Evolutionary conservation across 176 grass and related monocot genomes (phyloP), one percentile per base, ranked within the genome.

Genomic region (Ensete ventricosum): DNA sequence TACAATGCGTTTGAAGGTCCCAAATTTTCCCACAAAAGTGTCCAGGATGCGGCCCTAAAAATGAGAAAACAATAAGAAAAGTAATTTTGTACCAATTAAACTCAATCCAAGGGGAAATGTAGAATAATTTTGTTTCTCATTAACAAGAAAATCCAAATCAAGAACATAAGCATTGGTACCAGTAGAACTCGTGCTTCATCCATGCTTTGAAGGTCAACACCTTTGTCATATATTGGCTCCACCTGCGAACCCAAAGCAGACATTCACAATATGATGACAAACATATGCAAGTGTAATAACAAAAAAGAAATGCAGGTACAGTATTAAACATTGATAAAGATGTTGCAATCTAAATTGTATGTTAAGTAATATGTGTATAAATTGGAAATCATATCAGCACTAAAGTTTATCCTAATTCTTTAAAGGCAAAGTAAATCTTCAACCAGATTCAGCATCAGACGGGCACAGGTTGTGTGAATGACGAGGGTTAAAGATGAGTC

Each of bases 151-250:
- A 64, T 72, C 29, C 52, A 23, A 11, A 43, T 26, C 69, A 71
- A 55, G 53, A 51, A 75, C 60, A 57, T 50, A 20, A 70, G 76
- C 16, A 85, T 66, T 43, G 73, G 74, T 87, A 94, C 95, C 95
- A 99, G 87, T 66, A 99, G 80, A 88, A 94, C 76, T 8, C 95
- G 84, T 58, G 95, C 95, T 94, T 94, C 86, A 51, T 99, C 91
- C 95, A 99, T 99, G 66, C 90, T 94, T 84, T 84, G 86, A 74
- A 89, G 90, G 68, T 99, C 91, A 67, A 94, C 79, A 75, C 95
- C 95, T 79, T 99, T 99, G 73, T 99, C 91, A 86, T 94, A 99
- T 83, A 99, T 99, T 55, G 95, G 95, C 83, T 99, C 95, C 54
- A 99, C 95, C 95, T 99, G 58, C 60, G 77, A 75, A 43, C 14